These are phyloP conservation scores for Silene coronaria DNA, from an alignment of 179 eudicot species.

Conservation along the genomic window DNA sequence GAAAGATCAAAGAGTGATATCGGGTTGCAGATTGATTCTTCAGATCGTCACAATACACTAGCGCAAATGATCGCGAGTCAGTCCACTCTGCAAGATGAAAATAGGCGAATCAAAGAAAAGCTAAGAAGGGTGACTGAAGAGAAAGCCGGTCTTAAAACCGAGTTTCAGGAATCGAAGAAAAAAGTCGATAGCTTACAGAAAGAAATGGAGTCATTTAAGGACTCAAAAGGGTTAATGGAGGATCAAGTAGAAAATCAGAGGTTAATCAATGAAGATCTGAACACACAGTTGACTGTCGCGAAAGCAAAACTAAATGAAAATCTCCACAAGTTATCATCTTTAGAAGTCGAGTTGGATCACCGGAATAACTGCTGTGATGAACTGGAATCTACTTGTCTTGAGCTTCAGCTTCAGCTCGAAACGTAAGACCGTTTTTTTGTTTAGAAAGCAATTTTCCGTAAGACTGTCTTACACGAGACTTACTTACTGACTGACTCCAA, in stretches of 20 bases:
- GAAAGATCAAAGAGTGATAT: slow-evolving; percentile 32
- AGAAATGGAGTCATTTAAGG: slow-evolving; percentile 42
- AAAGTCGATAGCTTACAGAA: slow-evolving; percentile 31
- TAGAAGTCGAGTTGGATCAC: slow-evolving; percentile 75
- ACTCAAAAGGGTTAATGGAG: slow-evolving; percentile 43
- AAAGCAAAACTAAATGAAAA: slow-evolving; percentile 49
- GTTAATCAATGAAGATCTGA: slow-evolving; percentile 66
- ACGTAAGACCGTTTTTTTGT: slow-evolving; percentile 45
- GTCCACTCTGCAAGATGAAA: slow-evolving; percentile 33
- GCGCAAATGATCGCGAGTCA: slow-evolving; percentile 41
- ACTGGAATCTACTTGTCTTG: slow-evolving; percentile 73
- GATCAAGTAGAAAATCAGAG: slow-evolving; percentile 72
- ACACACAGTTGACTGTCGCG: slow-evolving; percentile 57
- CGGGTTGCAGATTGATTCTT: slow-evolving; percentile 20
- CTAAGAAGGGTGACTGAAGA: slow-evolving; percentile 29
- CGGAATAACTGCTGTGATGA: slow-evolving; percentile 65
- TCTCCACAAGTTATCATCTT: slow-evolving; percentile 52
- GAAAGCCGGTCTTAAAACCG: slow-evolving; percentile 31
- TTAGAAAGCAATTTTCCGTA: too few species aligned
- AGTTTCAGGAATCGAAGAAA: slow-evolving; percentile 36
- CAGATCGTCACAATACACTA: slow-evolving; percentile 31
- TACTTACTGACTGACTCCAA: slow-evolving; percentile 2
- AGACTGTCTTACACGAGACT: neutral
- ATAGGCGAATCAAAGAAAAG: slow-evolving; percentile 28
- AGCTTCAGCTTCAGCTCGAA: slow-evolving; percentile 89